Evolutionary conservation across 176 grass and related monocot genomes (phyloP).

Genomic region (Elymus sibiricus): DNA sequence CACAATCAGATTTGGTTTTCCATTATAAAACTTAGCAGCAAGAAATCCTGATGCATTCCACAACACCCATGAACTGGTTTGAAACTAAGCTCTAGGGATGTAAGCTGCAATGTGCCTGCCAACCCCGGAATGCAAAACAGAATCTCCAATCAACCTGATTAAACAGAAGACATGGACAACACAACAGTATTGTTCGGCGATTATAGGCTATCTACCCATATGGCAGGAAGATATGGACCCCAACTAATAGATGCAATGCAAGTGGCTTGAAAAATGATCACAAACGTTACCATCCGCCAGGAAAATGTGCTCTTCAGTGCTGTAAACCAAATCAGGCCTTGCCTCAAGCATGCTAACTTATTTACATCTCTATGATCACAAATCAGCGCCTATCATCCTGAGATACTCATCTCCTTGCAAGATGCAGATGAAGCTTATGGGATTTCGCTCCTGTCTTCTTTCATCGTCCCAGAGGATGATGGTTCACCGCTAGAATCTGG

Average conservation of each 20-base stretch:
- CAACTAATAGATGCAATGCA: not conserved
- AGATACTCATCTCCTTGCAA: not conserved
- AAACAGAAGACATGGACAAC: no score
- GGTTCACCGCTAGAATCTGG: constrained; percentile 69
- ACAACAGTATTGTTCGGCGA: not conserved
- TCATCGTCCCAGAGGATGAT: constrained; percentile 77
- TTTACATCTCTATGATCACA: constrained; percentile 25
- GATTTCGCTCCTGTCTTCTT: constrained; percentile 49
- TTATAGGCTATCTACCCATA: not conserved
- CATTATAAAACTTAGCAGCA: no score
- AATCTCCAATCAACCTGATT: not conserved
- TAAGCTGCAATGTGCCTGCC: not conserved
- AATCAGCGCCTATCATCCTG: not conserved
- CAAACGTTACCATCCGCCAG: not conserved
- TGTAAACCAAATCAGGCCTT: not conserved
- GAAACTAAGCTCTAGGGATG: no score
- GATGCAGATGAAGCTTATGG: constrained; percentile 23
- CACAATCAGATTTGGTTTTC: no score
- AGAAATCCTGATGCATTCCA: no score
- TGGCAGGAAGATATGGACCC: not conserved
- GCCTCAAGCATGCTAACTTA: not conserved
- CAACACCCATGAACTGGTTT: no score
- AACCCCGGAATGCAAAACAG: no score
- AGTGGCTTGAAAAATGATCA: not conserved
- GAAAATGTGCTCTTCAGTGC: not conserved